These are phyloP conservation scores for Psilocybe azurescens DNA, from an alignment of 768 basidiomycete genomes.

Conservation along the genomic window DNA sequence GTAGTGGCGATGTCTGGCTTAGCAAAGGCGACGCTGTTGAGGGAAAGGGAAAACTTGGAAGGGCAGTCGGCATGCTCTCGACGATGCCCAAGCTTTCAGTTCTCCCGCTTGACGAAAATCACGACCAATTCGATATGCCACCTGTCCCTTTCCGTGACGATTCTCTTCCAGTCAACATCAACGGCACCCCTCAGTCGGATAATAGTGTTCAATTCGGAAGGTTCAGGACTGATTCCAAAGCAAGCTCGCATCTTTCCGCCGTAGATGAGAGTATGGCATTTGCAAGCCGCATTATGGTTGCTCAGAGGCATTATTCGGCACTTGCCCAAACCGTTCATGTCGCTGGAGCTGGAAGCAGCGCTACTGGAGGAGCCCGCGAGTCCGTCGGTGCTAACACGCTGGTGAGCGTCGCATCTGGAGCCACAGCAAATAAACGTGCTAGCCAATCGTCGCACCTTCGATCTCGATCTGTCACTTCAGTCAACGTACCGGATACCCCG, in stretches of 20 bases:
- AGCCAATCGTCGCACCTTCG: slow-evolving; percentile 58
- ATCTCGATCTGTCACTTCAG: slow-evolving; percentile 61
- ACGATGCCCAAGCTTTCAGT: slow-evolving; percentile 73
- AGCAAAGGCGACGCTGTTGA: slow-evolving; percentile 71
- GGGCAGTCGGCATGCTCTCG: slow-evolving; percentile 66
- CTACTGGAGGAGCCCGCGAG: slow-evolving; percentile 26
- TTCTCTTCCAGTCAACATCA: slow-evolving; percentile 46
- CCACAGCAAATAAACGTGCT: slow-evolving; percentile 31
- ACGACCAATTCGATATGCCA: slow-evolving; percentile 53
- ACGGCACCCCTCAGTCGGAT: slow-evolving; percentile 60
- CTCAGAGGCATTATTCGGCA: slow-evolving; percentile 75
- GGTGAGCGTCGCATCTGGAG: slow-evolving; percentile 43
- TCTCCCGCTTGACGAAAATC: slow-evolving; percentile 57
- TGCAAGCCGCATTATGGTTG: slow-evolving; percentile 69
- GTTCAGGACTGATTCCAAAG: slow-evolving; percentile 55
- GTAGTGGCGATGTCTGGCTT: slow-evolving; percentile 79
- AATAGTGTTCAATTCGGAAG: slow-evolving; percentile 63
- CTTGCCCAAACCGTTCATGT: slow-evolving; percentile 65
- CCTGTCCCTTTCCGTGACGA: slow-evolving; percentile 64
- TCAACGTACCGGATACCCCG: slow-evolving; percentile 44
- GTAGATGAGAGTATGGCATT: slow-evolving; percentile 55
- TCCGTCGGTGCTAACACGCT: slow-evolving; percentile 36
- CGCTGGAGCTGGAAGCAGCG: slow-evolving; percentile 51
- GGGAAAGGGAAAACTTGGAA: slow-evolving; percentile 63
- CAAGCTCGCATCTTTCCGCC: slow-evolving; percentile 58